Conservation (phyloP, 495 filamentous ascomycete genomes). For the Penicillium antarcticum region DNA sequence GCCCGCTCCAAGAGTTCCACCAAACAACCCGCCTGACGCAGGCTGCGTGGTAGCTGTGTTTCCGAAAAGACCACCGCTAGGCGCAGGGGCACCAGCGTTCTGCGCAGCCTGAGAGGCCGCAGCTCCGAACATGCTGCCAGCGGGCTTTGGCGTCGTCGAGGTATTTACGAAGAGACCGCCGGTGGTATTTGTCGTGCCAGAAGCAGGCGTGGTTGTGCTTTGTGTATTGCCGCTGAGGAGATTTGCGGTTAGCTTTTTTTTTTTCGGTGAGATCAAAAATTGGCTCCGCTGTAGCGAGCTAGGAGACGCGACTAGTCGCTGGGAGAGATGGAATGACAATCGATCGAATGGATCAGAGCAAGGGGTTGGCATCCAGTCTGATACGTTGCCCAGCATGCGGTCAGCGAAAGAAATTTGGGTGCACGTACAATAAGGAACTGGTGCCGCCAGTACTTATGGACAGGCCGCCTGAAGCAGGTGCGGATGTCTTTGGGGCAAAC, state of each 20-base stretch:
- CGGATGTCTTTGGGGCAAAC: slow-evolving; percentile 62
- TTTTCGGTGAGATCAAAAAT: background rate
- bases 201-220: slow-evolving; percentile 26
- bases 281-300: background rate
- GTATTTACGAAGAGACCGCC: slow-evolving; percentile 40
- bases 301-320: background rate
- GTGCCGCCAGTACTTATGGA: slow-evolving; percentile 76
- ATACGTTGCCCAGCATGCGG: background rate
- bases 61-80: slow-evolving; percentile 51
- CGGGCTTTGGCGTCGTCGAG: slow-evolving; percentile 33
- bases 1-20: slow-evolving; percentile 21
- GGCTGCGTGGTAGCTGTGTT: slow-evolving; percentile 43
- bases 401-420: slow-evolving; percentile 2
- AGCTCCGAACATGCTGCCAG: slow-evolving; percentile 48
- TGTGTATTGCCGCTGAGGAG: slow-evolving; percentile 25
- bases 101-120: slow-evolving; percentile 1
- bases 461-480: slow-evolving; percentile 49
- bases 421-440: slow-evolving; percentile 67
- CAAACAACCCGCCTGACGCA: slow-evolving; percentile 44
- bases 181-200: slow-evolving; percentile 25
- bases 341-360: background rate
- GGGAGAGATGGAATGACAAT: background rate
- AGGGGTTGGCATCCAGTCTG: slow-evolving; percentile 5
- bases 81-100: background rate
- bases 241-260: slow-evolving; percentile 1